Percentiles rank a stretch among this genome's conserved stretches.
Conservation (phyloP, 73 alveolate species). For the Paramecium biaurelia region DNA sequence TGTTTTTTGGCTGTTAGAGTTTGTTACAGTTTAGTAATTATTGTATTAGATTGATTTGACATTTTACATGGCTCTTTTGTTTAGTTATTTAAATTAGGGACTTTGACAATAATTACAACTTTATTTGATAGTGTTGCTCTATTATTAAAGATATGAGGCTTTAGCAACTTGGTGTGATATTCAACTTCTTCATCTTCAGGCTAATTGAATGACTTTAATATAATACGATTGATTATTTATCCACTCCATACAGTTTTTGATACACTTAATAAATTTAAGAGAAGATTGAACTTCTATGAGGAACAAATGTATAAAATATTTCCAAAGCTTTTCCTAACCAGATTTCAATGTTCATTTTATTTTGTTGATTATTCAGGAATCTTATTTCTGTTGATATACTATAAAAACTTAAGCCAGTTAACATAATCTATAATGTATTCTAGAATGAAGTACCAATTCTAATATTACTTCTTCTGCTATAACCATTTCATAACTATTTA, state of each 20-base stretch:
- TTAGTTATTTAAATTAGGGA: background rate
- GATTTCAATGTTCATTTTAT: background rate
- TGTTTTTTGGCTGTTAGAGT: background rate
- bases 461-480: conserved; percentile 50
- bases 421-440: conserved; percentile 31
- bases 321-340: conserved; percentile 39
- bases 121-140: conserved; percentile 9
- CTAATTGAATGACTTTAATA: conserved; percentile 18
- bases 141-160: conserved; percentile 31
- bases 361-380: background rate
- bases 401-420: conserved; percentile 43
- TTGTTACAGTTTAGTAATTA: background rate
- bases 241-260: conserved; percentile 39
- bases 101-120: background rate
- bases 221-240: background rate
- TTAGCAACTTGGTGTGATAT: background rate
- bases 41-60: background rate
- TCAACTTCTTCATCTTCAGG: conserved; percentile 49
- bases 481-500: conserved; percentile 39
- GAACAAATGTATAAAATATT: conserved; percentile 27
- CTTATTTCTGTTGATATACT: conserved; percentile 44
- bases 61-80: background rate
- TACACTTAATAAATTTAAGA: conserved; percentile 23
- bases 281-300: background rate
- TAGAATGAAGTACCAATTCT: conserved; percentile 31